Evolutionary conservation across 306 rosid genomes (phyloP).

Genomic region (Hippophae tibetana): DNA sequence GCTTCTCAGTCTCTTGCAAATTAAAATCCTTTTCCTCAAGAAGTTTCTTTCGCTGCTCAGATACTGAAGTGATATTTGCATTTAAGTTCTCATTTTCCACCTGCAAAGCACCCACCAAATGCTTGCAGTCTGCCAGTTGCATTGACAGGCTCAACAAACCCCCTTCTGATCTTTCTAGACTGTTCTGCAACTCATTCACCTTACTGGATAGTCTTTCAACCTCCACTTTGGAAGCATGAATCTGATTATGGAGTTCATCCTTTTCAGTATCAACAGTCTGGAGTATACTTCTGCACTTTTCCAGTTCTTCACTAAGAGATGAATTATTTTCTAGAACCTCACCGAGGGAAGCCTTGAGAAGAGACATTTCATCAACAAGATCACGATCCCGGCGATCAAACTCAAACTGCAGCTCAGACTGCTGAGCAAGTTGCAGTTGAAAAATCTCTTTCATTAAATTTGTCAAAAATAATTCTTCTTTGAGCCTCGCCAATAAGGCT

Average conservation of each 20-base stretch:
- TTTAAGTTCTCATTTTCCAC: constrained; percentile 47
- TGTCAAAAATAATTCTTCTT: constrained; percentile 67
- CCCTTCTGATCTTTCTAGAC: constrained; percentile 44
- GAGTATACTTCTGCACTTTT: constrained; percentile 45
- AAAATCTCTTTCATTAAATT: constrained; percentile 46
- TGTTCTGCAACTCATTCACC: constrained; percentile 44
- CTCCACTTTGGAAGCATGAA: constrained; percentile 35
- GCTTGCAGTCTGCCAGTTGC: constrained; percentile 63
- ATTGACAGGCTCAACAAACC: constrained; percentile 39
- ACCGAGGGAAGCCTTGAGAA: constrained; percentile 35
- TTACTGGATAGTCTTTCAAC: constrained; percentile 51
- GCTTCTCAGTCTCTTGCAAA: constrained; percentile 44
- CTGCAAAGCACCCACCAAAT: constrained; percentile 46
- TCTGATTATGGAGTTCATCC: constrained; percentile 48
- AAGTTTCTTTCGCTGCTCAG: constrained; percentile 42
- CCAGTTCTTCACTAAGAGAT: constrained; percentile 54
- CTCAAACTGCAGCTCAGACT: constrained; percentile 45
- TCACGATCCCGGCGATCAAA: constrained; percentile 35
- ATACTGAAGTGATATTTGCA: constrained; percentile 33
- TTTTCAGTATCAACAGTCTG: constrained; percentile 36
- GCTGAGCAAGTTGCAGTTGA: constrained; percentile 53
- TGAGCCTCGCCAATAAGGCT: constrained; percentile 48
- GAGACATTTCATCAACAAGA: constrained; percentile 44
- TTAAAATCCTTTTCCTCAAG: constrained; percentile 44
- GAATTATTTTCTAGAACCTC: constrained; percentile 52